Evolutionary conservation across 331 rosid species (phyloP).

Genomic region (Erythrophleum ivorense): DNA sequence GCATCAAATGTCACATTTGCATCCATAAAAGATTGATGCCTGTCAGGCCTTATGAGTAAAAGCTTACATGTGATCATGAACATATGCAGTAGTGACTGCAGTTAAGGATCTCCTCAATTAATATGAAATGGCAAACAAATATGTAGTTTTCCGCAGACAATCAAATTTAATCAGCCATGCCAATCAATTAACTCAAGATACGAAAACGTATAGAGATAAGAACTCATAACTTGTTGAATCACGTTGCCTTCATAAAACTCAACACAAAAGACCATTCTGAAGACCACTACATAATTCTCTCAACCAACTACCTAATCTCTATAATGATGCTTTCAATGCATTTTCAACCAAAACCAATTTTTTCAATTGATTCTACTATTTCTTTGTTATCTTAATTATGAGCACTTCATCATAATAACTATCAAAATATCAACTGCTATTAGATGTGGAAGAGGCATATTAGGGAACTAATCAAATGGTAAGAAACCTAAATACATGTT

Average conservation of each 20-base stretch:
- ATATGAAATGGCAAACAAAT: too few species aligned
- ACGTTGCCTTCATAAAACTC: background rate
- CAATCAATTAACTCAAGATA: background rate
- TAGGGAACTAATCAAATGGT: conserved; percentile 28
- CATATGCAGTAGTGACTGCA: background rate
- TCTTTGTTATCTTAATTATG: conserved; percentile 3
- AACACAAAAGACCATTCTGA: background rate
- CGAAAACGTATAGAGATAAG: background rate
- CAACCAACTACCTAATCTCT: background rate
- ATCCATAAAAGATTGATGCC: background rate
- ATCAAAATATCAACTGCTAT: conserved; percentile 20
- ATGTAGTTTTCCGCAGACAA: background rate
- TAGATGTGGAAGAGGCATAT: background rate
- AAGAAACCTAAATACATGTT: conserved; percentile 30
- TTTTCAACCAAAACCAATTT: conserved; percentile 11
- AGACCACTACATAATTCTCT: background rate
- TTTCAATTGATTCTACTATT: background rate
- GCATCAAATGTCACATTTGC: background rate
- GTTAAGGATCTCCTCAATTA: background rate
- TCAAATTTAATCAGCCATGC: too few species aligned
- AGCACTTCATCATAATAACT: conserved; percentile 20
- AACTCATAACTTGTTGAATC: background rate
- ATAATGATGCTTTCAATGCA: conserved; percentile 27
- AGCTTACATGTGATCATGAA: background rate
- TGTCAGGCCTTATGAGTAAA: background rate